Base-by-base conservation (phyloP, 2,329 filamentous ascomycete species). In the Colletotrichum filicis region DNA sequence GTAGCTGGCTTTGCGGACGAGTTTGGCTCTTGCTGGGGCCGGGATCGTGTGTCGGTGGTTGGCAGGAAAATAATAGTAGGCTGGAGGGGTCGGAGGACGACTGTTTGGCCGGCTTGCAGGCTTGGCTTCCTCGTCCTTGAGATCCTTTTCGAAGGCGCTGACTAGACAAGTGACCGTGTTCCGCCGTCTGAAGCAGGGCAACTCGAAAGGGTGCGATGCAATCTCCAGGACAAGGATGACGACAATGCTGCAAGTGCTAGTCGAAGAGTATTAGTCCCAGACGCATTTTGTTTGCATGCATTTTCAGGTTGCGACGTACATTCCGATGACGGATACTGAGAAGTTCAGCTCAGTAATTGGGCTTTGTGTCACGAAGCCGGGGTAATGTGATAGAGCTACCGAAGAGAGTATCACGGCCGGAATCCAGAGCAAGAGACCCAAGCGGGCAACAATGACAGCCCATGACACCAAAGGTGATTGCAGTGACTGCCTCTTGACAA, bases 381-480 rank as follows among this genome's bases (percentile, higher is more conserved):
- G 63, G 8, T 61, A 67, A 76, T 66, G 16, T 3, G 78, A 76
- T 8, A 80, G 76, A 4, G 77, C 77, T 3, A 79, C 75, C 4
- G 79, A 72, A 5, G 73, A 73, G 12, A 75, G 74, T 6, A 81
- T 74, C 7, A 79, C 63, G 0, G 79, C 75, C 1, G 77, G 74
- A 0, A 75, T 60, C 82, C 82, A 83, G 9, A 80, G 67, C 0
- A 78, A 74, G 1, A 77, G 58, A 0, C 77, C 77, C 19, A 80
- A 75, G 0, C 79, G 77, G 0, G 79, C 78, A 4, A 80, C 65
- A 28, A 82, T 76, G 56, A 78, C 72, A 37, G 78, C 75, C 69
- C 76, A 79, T 8, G 80, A 78, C 46, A 82, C 79, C 8, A 82
- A 75, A 6, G 78, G 78, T 22, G 79, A 77, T n/a, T 78, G 77